Conservation (phyloP, 495 filamentous ascomycete species). For the Talaromyces liani region DNA sequence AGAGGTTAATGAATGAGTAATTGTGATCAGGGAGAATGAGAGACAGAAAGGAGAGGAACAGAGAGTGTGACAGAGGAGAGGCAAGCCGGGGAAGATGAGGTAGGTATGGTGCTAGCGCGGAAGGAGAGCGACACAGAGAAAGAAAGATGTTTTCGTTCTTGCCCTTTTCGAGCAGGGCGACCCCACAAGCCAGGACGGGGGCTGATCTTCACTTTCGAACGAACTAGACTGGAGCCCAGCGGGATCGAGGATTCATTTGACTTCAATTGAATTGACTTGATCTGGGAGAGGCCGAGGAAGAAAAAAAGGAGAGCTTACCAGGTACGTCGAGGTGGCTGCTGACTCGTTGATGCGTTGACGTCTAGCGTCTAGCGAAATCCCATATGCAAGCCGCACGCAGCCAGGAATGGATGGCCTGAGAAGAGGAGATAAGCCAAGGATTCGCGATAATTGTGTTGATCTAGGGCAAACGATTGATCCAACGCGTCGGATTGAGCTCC, state of each 20-base stretch:
- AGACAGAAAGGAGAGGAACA: conserved; percentile 5
- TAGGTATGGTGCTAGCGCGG: neutral
- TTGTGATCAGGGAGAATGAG: neutral
- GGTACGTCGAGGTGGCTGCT: neutral
- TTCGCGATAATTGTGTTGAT: conserved; percentile 3
- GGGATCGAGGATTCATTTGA: neutral
- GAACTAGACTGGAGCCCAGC: neutral
- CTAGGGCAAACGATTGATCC: neutral
- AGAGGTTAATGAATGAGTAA: neutral
- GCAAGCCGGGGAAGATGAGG: neutral
- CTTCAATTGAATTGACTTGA: neutral
- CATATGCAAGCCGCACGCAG: neutral
- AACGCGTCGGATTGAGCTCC: neutral
- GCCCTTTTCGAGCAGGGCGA: neutral
- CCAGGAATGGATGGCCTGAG: neutral
- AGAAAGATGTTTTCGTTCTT: neutral
- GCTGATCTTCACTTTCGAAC: neutral
- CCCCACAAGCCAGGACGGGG: neutral
- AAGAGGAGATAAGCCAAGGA: neutral
- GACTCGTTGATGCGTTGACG: neutral
- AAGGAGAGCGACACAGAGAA: neutral
- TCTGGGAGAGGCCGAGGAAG: neutral
- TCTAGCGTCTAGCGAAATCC: neutral
- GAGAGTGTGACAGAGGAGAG: conserved; percentile 4
- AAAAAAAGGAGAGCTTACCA: neutral